These are phyloP conservation scores for Leishmania guyanensis DNA, from an alignment of 208 protist species.

Conservation along the genomic window DNA sequence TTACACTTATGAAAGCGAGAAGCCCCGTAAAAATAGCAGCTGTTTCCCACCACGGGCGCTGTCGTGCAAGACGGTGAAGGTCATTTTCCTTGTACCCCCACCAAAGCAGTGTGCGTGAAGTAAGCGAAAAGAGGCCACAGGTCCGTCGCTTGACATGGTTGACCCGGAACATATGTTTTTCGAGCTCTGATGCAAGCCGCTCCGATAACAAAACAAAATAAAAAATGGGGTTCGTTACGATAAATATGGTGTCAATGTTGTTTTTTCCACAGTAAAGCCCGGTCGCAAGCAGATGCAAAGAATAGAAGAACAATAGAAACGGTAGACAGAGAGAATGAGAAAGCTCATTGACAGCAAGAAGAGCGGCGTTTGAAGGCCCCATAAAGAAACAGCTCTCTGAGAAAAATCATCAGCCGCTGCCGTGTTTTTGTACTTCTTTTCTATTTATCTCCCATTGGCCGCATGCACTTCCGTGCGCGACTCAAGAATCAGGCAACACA, in stretches of 20 bases:
- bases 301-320: background rate
- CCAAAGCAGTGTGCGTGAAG: constrained; percentile 32
- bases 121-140: constrained; percentile 17
- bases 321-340: background rate
- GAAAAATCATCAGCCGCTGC: background rate
- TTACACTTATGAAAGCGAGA: constrained; percentile 72
- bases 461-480: background rate
- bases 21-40: constrained; percentile 67
- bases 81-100: constrained; percentile 68
- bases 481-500: background rate
- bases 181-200: background rate
- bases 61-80: constrained; percentile 72
- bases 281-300: background rate
- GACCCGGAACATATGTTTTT: constrained; percentile 23
- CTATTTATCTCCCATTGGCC: constrained; percentile 1
- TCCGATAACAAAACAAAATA: background rate
- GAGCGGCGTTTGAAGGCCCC: background rate
- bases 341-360: background rate
- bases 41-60: constrained; percentile 87
- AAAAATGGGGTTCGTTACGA: background rate
- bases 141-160: constrained; percentile 25
- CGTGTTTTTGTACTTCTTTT: background rate
- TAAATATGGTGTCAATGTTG: background rate
- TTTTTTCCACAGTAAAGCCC: too few relatives aligned
- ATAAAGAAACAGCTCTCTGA: background rate